Base-by-base conservation (phyloP, 2,329 filamentous ascomycete genomes). In the Colletotrichum chlorophyti region DNA sequence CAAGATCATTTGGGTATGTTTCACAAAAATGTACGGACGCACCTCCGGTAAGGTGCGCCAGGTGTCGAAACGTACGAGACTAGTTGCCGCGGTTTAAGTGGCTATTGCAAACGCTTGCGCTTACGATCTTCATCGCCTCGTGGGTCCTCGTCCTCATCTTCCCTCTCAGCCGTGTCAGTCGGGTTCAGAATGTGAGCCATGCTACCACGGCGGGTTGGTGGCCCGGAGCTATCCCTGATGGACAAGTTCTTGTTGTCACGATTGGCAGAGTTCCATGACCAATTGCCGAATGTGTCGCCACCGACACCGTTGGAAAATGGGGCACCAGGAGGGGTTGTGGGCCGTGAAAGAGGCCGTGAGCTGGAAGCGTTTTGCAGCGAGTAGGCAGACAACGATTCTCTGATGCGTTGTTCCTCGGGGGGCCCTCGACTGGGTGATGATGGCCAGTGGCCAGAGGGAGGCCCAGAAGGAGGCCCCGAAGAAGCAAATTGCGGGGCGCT, bases 131-230 rank as follows among this genome's bases (percentile, higher is more conserved):
- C 83, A 19, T 86, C 83, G 19, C 80, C 82, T 27, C 83, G 73
- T 0, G 74, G 74, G 38, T 83, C 82, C 41, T 82, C 82, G 53
- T 84, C 83, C 54, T 85, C 83, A 24, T 84, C 80, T 6, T 82
- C 79, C 32, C 80, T 74, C 69, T 85, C 83, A 6, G 76, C 76
- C 17, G 80, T 84, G 49, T 84, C 82, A 21, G 82, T 83, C 1
- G 83, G 83, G 65, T 86, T 86, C n/a, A 86, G 73, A 15, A 86
- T 86, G 60, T 86, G 83, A 1, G 83, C 83, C 83, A 86, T 86
- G 70, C 83, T 86, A 21, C 83, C 83, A 46, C 83, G 72, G 41
- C 83, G 73, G 0, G 83, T 86, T 1, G 82, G 80, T 2, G 83
- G 83, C 0, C 76, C 81, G 2, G 83, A 86, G 58, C 79, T 79